Percentiles rank a stretch among this genome's conserved stretches.
phyloP scores from a whole-genome alignment of 23 red algal species.

The Gracilariopsis chorda region DNA sequence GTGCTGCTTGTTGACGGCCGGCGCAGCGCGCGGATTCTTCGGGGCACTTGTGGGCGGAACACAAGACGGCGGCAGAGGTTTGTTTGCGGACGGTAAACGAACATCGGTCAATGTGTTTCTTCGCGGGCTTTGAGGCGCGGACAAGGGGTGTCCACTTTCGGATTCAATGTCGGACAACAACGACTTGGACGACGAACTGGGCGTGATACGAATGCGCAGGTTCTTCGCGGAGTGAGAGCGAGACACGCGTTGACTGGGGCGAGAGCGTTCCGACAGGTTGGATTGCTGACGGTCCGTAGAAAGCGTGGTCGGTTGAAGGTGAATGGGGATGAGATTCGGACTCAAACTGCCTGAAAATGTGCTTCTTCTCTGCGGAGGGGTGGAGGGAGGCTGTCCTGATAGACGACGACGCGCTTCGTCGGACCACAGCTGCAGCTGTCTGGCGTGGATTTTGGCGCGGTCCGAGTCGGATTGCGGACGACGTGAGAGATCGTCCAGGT shows the following conservation, averaged over 20 bases:
- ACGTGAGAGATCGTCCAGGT: slow-evolving; percentile 45
- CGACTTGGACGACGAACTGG: slow-evolving; percentile 42
- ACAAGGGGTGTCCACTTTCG: too few relatives aligned
- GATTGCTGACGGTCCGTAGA: neutral
- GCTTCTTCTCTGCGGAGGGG: neutral
- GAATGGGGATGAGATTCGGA: neutral
- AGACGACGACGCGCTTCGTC: slow-evolving; percentile 64
- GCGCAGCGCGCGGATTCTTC: too few relatives aligned
- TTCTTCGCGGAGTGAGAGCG: slow-evolving; percentile 68
- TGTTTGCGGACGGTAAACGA: too few relatives aligned
- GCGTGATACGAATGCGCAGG: slow-evolving; percentile 52
- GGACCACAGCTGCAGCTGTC: slow-evolving; percentile 62
- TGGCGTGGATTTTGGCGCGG: slow-evolving; percentile 37
- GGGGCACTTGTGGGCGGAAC: too few relatives aligned
- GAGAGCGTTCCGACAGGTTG: slow-evolving; percentile 5
- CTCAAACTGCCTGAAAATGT: neutral
- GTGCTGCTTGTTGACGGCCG: too few relatives aligned
- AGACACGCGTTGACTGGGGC: slow-evolving; percentile 29
- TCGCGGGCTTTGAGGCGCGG: too few relatives aligned
- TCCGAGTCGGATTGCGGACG: slow-evolving; percentile 14
- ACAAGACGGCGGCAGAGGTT: too few relatives aligned
- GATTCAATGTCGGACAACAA: slow-evolving; percentile 60
- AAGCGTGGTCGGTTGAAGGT: neutral
- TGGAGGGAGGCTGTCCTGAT: neutral
- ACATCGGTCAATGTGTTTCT: too few relatives aligned